Evolutionary conservation across 345 rosid genomes (phyloP).

Genomic region (Arabidopsis arenosa): DNA sequence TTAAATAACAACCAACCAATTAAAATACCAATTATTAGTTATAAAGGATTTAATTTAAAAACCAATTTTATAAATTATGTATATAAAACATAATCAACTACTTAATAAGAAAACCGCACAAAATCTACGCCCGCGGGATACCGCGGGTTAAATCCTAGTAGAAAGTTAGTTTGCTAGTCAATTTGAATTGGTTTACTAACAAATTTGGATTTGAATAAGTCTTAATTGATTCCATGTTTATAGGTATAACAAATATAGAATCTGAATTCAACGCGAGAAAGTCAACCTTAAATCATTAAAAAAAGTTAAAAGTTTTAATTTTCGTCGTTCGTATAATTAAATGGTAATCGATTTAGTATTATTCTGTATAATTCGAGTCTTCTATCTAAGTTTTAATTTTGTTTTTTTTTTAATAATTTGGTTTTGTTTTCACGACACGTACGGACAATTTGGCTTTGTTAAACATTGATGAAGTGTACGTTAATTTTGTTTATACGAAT

Average conservation of each 20-base stretch:
- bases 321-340: neutral
- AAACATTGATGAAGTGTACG: neutral
- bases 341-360: neutral
- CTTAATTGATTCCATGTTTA: neutral
- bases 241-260: neutral
- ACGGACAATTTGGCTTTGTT: neutral
- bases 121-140: too few species aligned
- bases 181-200: constrained; percentile 1
- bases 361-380: neutral
- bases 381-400: neutral
- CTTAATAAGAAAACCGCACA: too few species aligned
- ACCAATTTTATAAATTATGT: too few species aligned
- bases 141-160: too few species aligned
- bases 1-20: too few species aligned
- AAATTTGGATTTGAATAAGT: constrained; percentile 9
- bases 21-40: too few species aligned
- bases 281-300: neutral
- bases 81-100: too few species aligned
- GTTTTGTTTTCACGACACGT: neutral
- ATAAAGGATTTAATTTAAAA: too few species aligned
- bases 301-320: neutral
- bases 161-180: neutral
- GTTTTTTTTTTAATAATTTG: too few species aligned
- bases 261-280: neutral
- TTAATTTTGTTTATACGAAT: too few species aligned